Conservation (phyloP, 148 eudicot species). For the Spergularia marina region DNA sequence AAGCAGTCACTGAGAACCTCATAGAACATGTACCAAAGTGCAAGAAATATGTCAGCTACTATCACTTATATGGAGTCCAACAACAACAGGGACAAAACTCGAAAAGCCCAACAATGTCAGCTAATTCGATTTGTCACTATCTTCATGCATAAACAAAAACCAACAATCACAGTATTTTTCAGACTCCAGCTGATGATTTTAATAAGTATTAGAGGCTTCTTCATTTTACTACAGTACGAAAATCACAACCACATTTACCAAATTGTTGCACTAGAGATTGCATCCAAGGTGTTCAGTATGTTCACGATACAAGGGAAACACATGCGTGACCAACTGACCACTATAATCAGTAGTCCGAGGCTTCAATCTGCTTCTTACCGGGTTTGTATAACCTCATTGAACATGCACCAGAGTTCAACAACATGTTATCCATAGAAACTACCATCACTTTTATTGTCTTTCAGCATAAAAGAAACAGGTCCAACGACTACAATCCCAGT, state of each 20-base stretch:
- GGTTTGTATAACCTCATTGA: background rate
- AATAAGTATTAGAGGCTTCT: slow-evolving; percentile 60
- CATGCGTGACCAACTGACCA: background rate
- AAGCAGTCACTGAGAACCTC: background rate
- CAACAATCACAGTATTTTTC: slow-evolving; percentile 6
- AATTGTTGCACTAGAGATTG: background rate
- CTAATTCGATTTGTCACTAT: background rate
- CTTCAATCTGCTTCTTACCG: slow-evolving; percentile 6
- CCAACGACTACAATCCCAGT: background rate
- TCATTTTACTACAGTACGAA: slow-evolving; percentile 36
- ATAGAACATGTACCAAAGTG: slow-evolving; percentile 1
- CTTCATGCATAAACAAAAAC: background rate
- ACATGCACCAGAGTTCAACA: background rate
- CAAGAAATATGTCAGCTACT: background rate
- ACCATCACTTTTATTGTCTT: background rate
- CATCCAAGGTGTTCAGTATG: background rate
- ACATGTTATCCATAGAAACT: background rate
- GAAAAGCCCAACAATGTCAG: background rate
- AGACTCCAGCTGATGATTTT: slow-evolving; percentile 39
- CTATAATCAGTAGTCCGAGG: background rate
- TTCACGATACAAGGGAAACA: background rate
- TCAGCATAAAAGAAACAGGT: background rate
- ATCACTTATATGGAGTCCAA: background rate
- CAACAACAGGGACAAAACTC: background rate
- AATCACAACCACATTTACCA: background rate